Evolutionary conservation across 108 stramenopile species (phyloP).

Genomic region (Cyclotella atomus): DNA sequence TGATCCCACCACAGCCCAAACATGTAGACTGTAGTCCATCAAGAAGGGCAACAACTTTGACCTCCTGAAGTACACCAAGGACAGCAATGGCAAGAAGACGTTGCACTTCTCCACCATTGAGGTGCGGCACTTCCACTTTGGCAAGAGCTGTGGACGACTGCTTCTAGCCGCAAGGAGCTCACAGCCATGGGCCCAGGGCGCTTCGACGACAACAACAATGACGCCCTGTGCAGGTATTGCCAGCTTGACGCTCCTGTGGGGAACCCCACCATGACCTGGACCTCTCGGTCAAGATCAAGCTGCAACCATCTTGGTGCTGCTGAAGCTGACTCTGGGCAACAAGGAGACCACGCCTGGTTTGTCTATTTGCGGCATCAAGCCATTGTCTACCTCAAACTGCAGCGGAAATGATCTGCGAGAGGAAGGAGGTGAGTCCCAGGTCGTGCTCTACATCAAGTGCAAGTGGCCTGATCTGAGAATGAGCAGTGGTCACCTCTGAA

Average conservation of each 20-base stretch:
- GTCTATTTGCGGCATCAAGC: slow-evolving; percentile 42
- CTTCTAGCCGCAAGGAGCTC: slow-evolving; percentile 23
- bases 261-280: slow-evolving; percentile 12
- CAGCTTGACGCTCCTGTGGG: background rate
- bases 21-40: too few species aligned
- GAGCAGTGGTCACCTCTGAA: too few species aligned
- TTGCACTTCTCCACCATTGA: slow-evolving; percentile 40
- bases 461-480: slow-evolving; percentile 15
- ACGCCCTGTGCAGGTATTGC: slow-evolving; percentile 10
- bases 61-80: slow-evolving; percentile 7
- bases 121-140: slow-evolving; percentile 23
- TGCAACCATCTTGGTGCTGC: background rate
- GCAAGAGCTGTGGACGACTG: slow-evolving; percentile 26
- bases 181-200: slow-evolving; percentile 28
- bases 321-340: slow-evolving; percentile 10
- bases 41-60: too few species aligned
- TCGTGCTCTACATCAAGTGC: slow-evolving; percentile 14
- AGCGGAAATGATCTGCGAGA: slow-evolving; percentile 47
- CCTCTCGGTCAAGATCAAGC: slow-evolving; percentile 3
- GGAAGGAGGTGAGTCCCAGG: slow-evolving; percentile 37
- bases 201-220: slow-evolving; percentile 43
- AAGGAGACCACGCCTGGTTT: slow-evolving; percentile 9
- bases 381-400: slow-evolving; percentile 40
- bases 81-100: slow-evolving; percentile 32
- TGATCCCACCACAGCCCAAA: too few species aligned